A percentile compares a stretch with the other conserved stretches of the same genome.
phyloP scores from a whole-genome alignment of 192 early-diverging fungal species.

The Lobulomyces angularis region DNA sequence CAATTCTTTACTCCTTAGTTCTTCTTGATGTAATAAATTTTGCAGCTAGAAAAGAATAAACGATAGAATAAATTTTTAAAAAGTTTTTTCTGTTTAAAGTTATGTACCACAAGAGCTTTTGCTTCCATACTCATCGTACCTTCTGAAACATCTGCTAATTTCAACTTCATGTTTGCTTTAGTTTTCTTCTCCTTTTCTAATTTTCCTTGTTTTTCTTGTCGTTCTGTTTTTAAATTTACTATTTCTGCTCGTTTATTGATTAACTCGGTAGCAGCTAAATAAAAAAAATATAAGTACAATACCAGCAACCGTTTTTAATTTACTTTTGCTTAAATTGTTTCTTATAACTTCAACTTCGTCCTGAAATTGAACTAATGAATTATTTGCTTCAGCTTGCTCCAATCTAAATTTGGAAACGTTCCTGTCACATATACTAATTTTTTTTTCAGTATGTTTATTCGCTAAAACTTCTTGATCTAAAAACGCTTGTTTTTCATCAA shows the following conservation, averaged over 20 bases:
- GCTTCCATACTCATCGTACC: slow-evolving; percentile 36
- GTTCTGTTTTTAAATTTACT: slow-evolving; percentile 27
- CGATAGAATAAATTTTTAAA: slow-evolving; percentile 1
- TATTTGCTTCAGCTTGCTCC: slow-evolving; percentile 22
- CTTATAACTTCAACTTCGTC: slow-evolving; percentile 42
- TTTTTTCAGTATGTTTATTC: slow-evolving; percentile 39
- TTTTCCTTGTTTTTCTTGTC: slow-evolving; percentile 23
- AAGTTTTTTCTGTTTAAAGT: too few species aligned
- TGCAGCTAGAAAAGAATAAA: slow-evolving; percentile 23
- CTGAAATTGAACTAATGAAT: slow-evolving; percentile 28
- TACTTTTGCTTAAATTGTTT: slow-evolving; percentile 39
- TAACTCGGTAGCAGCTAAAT: slow-evolving; percentile 35
- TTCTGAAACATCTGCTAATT: slow-evolving; percentile 17
- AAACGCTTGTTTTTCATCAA: slow-evolving; percentile 38
- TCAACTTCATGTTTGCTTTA: slow-evolving; percentile 18
- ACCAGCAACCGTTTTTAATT: neutral
- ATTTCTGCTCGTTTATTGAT: slow-evolving; percentile 27
- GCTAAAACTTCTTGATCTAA: slow-evolving; percentile 28
- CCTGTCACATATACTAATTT: slow-evolving; percentile 30
- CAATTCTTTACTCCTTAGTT: slow-evolving; percentile 29
- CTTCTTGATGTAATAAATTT: slow-evolving; percentile 38
- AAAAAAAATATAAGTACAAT: slow-evolving; percentile 1
- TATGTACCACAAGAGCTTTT: slow-evolving; percentile 30
- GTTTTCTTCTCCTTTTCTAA: slow-evolving; percentile 23
- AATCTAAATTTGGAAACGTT: slow-evolving; percentile 34